Conservation (phyloP, 768 basidiomycete species). For the Suillus spraguei region DNA sequence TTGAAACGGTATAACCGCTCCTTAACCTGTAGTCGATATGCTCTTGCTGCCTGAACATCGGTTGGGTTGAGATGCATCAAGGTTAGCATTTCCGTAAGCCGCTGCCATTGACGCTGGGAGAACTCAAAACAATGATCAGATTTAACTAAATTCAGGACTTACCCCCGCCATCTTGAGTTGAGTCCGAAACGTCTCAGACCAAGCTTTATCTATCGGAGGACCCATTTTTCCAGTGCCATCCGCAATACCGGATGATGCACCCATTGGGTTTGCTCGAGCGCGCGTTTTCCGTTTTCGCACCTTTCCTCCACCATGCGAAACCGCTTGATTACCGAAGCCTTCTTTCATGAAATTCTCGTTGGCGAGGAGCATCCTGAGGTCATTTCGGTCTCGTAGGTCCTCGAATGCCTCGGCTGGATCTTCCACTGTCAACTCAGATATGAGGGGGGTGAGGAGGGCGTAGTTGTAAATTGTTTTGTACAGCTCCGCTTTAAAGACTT, state of each 20-base stretch:
- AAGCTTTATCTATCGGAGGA: constrained; percentile 74
- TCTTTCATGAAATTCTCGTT: constrained; percentile 70
- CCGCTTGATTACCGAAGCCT: constrained; percentile 51
- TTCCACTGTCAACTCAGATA: constrained; percentile 95
- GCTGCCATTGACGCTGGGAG: constrained; percentile 86
- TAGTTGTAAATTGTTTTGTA: constrained; percentile 86
- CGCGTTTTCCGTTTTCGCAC: constrained; percentile 42
- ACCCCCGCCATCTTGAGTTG: constrained; percentile 92
- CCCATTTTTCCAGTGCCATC: constrained; percentile 61
- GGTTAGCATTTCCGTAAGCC: constrained; percentile 90
- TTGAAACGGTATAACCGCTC: constrained; percentile 95
- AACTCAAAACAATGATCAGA: constrained; percentile 7
- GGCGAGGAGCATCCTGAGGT: constrained; percentile 75
- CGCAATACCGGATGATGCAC: constrained; percentile 22
- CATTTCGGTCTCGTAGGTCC: constrained; percentile 91
- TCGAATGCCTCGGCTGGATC: constrained; percentile 99
- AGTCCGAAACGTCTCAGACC: constrained; percentile 79
- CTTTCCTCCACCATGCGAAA: constrained; percentile 51
- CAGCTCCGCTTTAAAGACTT: constrained; percentile 63
- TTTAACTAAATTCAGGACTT: constrained; percentile 23
- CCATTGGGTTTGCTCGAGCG: constrained; percentile 31
- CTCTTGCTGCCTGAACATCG: constrained; percentile 55
- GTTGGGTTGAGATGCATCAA: constrained; percentile 66
- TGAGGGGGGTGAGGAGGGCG: constrained; percentile 60
- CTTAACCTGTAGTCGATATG: constrained; percentile 91